Conservation (phyloP, 2,329 filamentous ascomycete genomes). For the Ploettnerulaceae sp. region DNA sequence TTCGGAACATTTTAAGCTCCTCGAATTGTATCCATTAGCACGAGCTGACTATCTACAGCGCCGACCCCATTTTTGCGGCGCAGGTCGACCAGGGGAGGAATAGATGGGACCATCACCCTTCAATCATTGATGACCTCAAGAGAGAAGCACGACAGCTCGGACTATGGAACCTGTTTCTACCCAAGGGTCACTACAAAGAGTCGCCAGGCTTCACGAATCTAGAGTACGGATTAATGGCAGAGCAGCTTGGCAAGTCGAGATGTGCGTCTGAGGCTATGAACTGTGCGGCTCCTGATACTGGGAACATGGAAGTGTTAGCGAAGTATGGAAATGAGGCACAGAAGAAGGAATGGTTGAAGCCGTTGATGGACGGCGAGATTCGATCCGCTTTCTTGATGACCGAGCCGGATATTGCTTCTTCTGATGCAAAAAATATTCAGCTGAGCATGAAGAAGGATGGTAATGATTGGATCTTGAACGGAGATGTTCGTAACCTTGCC, state of each 20-base stretch:
- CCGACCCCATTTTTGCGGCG: conserved; percentile 74
- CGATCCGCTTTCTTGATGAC: conserved; percentile 92
- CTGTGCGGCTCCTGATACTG: conserved; percentile 86
- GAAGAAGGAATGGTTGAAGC: conserved; percentile 78
- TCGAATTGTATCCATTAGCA: not conserved
- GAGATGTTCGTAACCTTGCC: conserved; percentile 54
- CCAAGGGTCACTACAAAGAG: conserved; percentile 91
- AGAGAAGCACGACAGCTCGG: conserved; percentile 74
- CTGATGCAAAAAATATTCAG: conserved; percentile 89
- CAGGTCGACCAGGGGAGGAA: conserved; percentile 69
- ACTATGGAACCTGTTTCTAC: conserved; percentile 97
- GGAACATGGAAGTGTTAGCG: conserved; percentile 92
- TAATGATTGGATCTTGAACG: conserved; percentile 86
- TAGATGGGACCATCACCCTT: conserved; percentile 76
- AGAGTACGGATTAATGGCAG: conserved; percentile 97
- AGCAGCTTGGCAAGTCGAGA: conserved; percentile 83
- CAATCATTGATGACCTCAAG: conserved; percentile 86
- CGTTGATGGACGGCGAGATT: conserved; percentile 78
- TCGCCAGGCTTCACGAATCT: conserved; percentile 92
- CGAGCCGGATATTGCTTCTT: conserved; percentile 81
- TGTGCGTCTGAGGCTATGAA: conserved; percentile 83
- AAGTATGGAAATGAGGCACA: conserved; percentile 85
- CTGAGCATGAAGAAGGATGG: conserved; percentile 78
- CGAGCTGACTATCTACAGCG: conserved; percentile 41
- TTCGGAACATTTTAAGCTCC: conserved; percentile 6